These are phyloP conservation scores for Mucor saturninus DNA, from an alignment of 371 early-diverging fungal species.

Conservation along the genomic window DNA sequence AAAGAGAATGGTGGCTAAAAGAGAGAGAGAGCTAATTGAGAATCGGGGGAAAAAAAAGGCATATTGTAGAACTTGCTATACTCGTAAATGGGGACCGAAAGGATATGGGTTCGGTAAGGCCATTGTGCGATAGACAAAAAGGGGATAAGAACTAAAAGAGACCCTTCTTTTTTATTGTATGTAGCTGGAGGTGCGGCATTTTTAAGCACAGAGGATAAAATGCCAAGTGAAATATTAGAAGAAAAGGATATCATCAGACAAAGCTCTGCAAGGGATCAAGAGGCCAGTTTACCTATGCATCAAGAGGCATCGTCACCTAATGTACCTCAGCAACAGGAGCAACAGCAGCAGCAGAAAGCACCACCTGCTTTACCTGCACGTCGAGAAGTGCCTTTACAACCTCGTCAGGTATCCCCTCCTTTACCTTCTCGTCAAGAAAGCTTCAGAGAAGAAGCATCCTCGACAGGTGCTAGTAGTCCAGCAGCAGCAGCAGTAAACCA, in stretches of 20 bases:
- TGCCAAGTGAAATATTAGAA: constrained; percentile 46
- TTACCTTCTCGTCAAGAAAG: constrained; percentile 3
- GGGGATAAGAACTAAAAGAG: too few species aligned
- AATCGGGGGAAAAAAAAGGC: constrained; percentile 27
- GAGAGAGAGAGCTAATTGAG: neutral
- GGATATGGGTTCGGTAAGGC: constrained; percentile 56
- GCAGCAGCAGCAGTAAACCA: too few species aligned
- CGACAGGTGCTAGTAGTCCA: too few species aligned
- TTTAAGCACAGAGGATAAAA: constrained; percentile 52
- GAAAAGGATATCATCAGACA: constrained; percentile 18
- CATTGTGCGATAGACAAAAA: neutral
- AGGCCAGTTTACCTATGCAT: neutral
- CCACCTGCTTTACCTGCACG: constrained; percentile 9
- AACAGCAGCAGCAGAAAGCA: neutral
- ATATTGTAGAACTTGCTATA: constrained; percentile 53
- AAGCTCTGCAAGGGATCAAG: too few species aligned
- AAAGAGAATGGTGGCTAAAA: neutral
- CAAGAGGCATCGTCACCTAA: neutral
- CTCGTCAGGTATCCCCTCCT: neutral
- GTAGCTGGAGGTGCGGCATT: constrained; percentile 55
- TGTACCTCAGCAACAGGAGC: neutral
- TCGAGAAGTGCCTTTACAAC: neutral
- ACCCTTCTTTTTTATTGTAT: neutral
- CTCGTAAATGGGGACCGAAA: constrained; percentile 57
- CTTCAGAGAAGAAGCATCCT: too few species aligned